Conservation (phyloP, 176 grass and related monocot species). For the Alloteropsis semialata region DNA sequence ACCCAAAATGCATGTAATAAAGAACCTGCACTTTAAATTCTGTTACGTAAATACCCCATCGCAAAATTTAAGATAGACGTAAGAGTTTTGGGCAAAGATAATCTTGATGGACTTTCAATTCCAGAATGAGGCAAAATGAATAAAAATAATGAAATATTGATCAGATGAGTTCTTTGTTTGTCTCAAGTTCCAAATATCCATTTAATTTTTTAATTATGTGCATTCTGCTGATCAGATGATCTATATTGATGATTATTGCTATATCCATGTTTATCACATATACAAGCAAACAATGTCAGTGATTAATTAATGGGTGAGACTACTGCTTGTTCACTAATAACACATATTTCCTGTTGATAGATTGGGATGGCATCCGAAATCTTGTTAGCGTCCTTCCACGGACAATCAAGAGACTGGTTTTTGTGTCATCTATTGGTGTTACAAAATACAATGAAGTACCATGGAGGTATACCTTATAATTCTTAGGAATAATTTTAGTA, state of each 20-base stretch:
- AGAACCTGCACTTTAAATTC: background rate
- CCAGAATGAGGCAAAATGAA: background rate
- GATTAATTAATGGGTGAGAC: background rate
- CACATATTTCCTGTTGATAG: conserved; percentile 42
- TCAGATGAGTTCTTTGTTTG: conserved; percentile 1
- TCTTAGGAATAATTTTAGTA: background rate
- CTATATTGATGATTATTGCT: background rate
- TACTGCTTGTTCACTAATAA: conserved; percentile 13
- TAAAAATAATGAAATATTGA: background rate
- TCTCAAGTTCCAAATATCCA: background rate
- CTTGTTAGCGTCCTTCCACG: conserved; percentile 54
- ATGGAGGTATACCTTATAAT: conserved; percentile 66
- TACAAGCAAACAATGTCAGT: background rate
- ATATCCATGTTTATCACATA: background rate
- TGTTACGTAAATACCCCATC: background rate
- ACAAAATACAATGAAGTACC: conserved; percentile 94
- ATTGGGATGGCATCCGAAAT: conserved; percentile 91
- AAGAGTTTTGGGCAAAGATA: background rate
- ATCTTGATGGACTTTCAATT: background rate
- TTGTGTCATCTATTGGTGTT: conserved; percentile 90
- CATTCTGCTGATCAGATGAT: background rate
- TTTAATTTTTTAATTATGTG: background rate
- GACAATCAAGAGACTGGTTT: conserved; percentile 64
- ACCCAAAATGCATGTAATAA: background rate
- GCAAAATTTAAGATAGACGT: background rate